Percentiles rank a stretch among this genome's conserved stretches.
Conservation (phyloP, 2,329 filamentous ascomycete species). For the Penicillium sp. region DNA sequence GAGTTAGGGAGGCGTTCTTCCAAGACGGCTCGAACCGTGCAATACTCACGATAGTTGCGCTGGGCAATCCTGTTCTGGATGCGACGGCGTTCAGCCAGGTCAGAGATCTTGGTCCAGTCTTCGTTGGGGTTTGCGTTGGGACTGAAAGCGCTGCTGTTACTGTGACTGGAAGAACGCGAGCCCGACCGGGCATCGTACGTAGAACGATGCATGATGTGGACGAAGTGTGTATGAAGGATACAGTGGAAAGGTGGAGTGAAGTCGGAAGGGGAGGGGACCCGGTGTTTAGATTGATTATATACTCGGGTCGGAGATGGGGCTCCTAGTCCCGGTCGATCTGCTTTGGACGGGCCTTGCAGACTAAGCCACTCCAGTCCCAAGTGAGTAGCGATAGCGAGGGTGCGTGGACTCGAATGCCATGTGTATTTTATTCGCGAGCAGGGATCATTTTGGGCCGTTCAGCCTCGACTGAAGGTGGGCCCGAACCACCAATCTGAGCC, state of each 20-base stretch:
- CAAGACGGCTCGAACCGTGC: neutral
- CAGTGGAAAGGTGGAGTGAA: slow-evolving; percentile 3
- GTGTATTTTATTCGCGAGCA: slow-evolving; percentile 10
- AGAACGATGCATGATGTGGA: slow-evolving; percentile 32
- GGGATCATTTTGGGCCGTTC: slow-evolving; percentile 15
- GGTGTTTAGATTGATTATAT: slow-evolving; percentile 27
- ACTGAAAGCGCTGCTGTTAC: slow-evolving; percentile 91
- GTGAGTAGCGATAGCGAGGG: slow-evolving; percentile 15
- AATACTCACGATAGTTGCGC: slow-evolving; percentile 82
- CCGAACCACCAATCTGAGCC: slow-evolving; percentile 15
- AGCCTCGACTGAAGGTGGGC: slow-evolving; percentile 14
- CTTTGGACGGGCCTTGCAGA: slow-evolving; percentile 22
- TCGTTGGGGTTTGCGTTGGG: slow-evolving; percentile 92
- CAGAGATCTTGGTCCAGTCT: slow-evolving; percentile 99
- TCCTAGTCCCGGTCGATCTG: slow-evolving; percentile 24
- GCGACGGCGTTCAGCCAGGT: slow-evolving; percentile 86
- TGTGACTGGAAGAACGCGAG: slow-evolving; percentile 65
- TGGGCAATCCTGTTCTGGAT: slow-evolving; percentile 98
- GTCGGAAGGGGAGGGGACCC: neutral
- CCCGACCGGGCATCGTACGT: slow-evolving; percentile 29
- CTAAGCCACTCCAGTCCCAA: slow-evolving; percentile 20
- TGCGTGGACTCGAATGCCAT: slow-evolving; percentile 23
- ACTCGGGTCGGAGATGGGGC: slow-evolving; percentile 21
- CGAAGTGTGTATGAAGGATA: neutral
- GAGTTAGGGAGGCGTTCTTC: neutral